A percentile compares a stretch with the other conserved stretches of the same genome.
phyloP scores from a whole-genome alignment of 2,329 filamentous ascomycete genomes.

The Alternaria sp. region DNA sequence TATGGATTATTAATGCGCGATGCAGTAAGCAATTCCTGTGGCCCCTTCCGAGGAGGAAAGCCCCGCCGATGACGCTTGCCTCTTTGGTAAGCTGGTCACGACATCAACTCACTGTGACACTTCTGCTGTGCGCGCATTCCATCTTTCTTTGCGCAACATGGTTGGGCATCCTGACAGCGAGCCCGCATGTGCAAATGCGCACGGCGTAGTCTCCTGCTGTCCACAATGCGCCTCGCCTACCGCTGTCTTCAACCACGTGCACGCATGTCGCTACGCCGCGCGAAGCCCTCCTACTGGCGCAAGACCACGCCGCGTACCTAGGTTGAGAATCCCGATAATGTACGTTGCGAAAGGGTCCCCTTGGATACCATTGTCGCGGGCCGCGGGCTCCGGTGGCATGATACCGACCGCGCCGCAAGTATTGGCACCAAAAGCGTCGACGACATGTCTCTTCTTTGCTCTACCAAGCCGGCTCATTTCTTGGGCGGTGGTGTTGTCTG shows the following conservation, averaged over 20 bases:
- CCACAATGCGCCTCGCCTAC: slow-evolving; percentile 10
- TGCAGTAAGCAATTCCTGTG: slow-evolving; percentile 6
- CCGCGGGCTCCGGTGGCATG: slow-evolving; percentile 21
- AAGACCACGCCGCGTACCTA: not conserved
- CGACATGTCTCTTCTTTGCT: slow-evolving; percentile 9
- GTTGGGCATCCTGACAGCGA: slow-evolving; percentile 20
- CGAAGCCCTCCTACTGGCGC: slow-evolving; percentile 5
- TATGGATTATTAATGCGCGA: slow-evolving; percentile 21
- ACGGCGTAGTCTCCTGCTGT: not conserved
- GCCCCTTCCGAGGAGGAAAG: not conserved
- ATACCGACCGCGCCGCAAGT: slow-evolving; percentile 12
- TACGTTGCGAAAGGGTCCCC: slow-evolving; percentile 7
- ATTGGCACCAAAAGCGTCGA: slow-evolving; percentile 12
- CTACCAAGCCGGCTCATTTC: slow-evolving; percentile 1
- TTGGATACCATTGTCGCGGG: slow-evolving; percentile 15
- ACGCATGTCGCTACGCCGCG: slow-evolving; percentile 7
- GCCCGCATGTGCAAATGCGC: slow-evolving; percentile 8
- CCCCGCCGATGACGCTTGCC: slow-evolving; percentile 15
- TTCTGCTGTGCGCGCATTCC: slow-evolving; percentile 12
- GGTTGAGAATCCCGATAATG: slow-evolving; percentile 8
- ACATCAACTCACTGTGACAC: slow-evolving; percentile 12
- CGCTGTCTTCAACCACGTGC: slow-evolving; percentile 22
- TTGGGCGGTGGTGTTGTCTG: not conserved
- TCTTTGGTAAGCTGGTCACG: slow-evolving; percentile 9
- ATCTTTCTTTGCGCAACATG: slow-evolving; percentile 18